Conservation (phyloP, 78 protist genomes). For the Cavenderia fasciculata region DNA sequence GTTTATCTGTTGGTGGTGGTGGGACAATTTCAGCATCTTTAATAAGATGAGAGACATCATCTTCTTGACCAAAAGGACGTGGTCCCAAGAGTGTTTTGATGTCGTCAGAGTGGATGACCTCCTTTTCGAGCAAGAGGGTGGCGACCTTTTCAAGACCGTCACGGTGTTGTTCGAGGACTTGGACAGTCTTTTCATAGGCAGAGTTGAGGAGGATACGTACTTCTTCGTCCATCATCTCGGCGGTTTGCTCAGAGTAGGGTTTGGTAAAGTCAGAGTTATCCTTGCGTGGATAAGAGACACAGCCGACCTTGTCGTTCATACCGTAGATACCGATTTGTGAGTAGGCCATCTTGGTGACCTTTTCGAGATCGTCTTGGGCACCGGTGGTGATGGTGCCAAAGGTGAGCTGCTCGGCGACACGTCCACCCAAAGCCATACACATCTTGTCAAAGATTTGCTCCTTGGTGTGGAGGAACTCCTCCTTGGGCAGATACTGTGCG, state of each 20-base stretch:
- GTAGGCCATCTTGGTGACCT: conserved; percentile 92
- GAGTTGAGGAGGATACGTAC: conserved; percentile 59
- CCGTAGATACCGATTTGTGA: conserved; percentile 86
- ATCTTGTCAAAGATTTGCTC: conserved; percentile 89
- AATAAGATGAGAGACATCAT: no score
- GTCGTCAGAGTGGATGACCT: conserved; percentile 88
- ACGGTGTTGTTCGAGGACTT: conserved; percentile 41
- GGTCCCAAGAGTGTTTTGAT: conserved; percentile 77
- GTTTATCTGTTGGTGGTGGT: no score
- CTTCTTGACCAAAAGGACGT: conserved; percentile 72
- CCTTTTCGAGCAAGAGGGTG: conserved; percentile 85
- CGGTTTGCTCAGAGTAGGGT: conserved; percentile 90
- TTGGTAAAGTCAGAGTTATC: conserved; percentile 64
- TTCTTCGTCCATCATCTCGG: conserved; percentile 84
- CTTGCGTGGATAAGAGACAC: conserved; percentile 77
- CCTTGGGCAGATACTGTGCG: conserved; percentile 96
- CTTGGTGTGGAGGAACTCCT: conserved; percentile 80
- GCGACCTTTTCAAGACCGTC: conserved; percentile 87
- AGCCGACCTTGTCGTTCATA: conserved; percentile 91
- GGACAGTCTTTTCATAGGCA: conserved; percentile 62
- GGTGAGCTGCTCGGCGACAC: conserved; percentile 87
- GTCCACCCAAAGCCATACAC: conserved; percentile 94
- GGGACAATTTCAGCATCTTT: no score
- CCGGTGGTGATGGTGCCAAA: conserved; percentile 94
- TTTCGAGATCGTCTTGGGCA: conserved; percentile 92